Evolutionary conservation across 192 early-diverging fungal species (phyloP), one percentile per base, ranked within the genome.

Genomic region (Backusella macrospora): DNA sequence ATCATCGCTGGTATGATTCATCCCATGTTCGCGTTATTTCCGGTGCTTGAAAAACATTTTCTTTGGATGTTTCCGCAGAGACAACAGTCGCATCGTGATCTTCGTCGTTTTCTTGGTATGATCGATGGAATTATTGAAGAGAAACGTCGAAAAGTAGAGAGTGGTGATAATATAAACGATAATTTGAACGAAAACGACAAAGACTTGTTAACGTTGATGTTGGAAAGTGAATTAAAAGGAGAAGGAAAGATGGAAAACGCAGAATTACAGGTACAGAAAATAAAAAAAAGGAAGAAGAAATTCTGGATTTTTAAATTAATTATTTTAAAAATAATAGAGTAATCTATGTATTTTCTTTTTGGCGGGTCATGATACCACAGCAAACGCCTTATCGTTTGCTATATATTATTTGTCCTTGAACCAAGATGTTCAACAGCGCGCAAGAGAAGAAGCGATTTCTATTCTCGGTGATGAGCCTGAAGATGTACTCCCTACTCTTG

Each of bases 321-420:
- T 42, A 7, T 37, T 14, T 65, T 45, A 8, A 15, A 37, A 4
- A 46, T 42, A 6, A n/a, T 65, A 74, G 73, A 65, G 73, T 21
- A 74, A 67, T 38, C 46, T 74, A 4, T 74, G 65, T 49, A 77
- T 86, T 55, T 88, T 90, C 76, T 88, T 86, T 43, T 78, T 87
- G 55, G 88, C 87, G 5, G 87, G 86, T 40, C 82, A 86, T 42
- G 86, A 89, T 47, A 89, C 85, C 37, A 89, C 86, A 7, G 86
- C 88, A 47, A 85, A 85, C 52, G 76, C 86, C 46, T 78, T 90
- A 43, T 76, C 85, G 3, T 79, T 79, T 65, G 44, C 82, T 34
- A 74, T 88, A 40, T 82, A 82, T 55, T 79, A 84, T 64, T 78
- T 89, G n/a, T 85, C 88, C 6, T 71, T 70, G 40, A 76, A 88